Evolutionary conservation across 164 flowering plant genomes (phyloP).

Genomic region (Santalum album): DNA sequence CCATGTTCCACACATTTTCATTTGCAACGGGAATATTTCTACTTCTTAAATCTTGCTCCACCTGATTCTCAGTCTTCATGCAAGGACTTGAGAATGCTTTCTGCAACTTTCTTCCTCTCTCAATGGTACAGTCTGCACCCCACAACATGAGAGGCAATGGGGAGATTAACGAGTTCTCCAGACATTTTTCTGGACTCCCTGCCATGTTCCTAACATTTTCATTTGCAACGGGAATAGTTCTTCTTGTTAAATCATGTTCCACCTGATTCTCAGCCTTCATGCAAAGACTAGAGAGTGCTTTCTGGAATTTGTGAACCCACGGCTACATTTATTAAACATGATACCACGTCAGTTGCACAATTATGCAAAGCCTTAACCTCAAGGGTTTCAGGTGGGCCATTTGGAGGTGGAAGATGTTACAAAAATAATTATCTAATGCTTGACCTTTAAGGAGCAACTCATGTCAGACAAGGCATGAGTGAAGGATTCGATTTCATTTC

Average conservation of each 20-base stretch:
- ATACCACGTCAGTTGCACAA: constrained; percentile 6
- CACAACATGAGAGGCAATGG: constrained; percentile 98
- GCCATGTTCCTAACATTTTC: constrained; percentile 24
- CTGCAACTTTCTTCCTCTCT: constrained; percentile 62
- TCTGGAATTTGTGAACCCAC: constrained; percentile 66
- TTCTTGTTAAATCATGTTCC: constrained; percentile 12
- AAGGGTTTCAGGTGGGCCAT: background rate
- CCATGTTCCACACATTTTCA: constrained; percentile 16
- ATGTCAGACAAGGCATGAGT: constrained; percentile 48
- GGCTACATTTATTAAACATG: constrained; percentile 33
- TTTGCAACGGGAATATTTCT: background rate
- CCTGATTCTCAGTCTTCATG: constrained; percentile 18
- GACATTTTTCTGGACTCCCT: constrained; percentile 32
- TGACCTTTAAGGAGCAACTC: constrained; percentile 65
- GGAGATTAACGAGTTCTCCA: constrained; percentile 43
- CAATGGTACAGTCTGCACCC: constrained; percentile 54
- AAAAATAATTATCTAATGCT: background rate
- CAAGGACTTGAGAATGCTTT: constrained; percentile 29
- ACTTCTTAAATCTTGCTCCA: constrained; percentile 11
- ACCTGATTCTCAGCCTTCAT: constrained; percentile 19
- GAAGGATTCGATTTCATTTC: constrained; percentile 64
- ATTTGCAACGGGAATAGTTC: constrained; percentile 8
- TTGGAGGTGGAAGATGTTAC: background rate
- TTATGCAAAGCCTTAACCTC: background rate
- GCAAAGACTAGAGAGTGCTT: constrained; percentile 26